Evolutionary conservation across 768 basidiomycete species (phyloP).

Genomic region (Phanerodontia chrysosporium): DNA sequence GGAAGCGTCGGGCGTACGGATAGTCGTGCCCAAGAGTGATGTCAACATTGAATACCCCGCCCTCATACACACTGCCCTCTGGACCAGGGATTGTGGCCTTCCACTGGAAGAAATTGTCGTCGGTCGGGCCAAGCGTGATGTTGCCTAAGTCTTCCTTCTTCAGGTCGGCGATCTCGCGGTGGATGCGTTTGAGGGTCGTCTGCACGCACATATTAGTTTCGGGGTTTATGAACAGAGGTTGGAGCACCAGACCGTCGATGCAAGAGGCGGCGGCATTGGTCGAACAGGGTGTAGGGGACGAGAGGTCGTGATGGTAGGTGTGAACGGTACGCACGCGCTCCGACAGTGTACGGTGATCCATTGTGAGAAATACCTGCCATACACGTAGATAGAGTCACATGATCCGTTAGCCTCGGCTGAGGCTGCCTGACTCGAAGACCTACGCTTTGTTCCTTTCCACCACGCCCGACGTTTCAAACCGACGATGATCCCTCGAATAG

Average conservation of each 20-base stretch:
- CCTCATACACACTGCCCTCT: slow-evolving; percentile 78
- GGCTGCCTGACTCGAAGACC: background rate
- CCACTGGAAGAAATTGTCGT: slow-evolving; percentile 69
- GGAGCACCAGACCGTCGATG: background rate
- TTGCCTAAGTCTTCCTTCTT: slow-evolving; percentile 79
- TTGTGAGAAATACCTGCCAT: background rate
- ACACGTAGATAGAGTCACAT: background rate
- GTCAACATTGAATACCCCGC: slow-evolving; percentile 68
- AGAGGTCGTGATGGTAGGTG: slow-evolving; percentile 1
- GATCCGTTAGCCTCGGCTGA: background rate
- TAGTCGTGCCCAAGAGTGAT: slow-evolving; percentile 70
- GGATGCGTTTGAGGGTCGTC: slow-evolving; percentile 79
- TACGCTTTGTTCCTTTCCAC: background rate
- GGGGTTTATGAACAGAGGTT: background rate
- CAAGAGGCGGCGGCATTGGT: slow-evolving; percentile 6
- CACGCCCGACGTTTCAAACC: slow-evolving; percentile 4
- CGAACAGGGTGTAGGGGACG: background rate
- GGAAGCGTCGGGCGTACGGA: slow-evolving; percentile 47
- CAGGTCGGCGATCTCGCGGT: slow-evolving; percentile 75
- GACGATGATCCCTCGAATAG: slow-evolving; percentile 60
- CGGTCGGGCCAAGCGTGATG: slow-evolving; percentile 63
- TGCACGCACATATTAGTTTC: slow-evolving; percentile 13
- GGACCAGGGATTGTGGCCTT: slow-evolving; percentile 77
- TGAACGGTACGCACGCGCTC: background rate
- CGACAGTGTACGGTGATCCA: background rate